These are phyloP conservation scores for Tilletia indica DNA, from an alignment of 1,284 basidiomycete species.

Conservation along the genomic window DNA sequence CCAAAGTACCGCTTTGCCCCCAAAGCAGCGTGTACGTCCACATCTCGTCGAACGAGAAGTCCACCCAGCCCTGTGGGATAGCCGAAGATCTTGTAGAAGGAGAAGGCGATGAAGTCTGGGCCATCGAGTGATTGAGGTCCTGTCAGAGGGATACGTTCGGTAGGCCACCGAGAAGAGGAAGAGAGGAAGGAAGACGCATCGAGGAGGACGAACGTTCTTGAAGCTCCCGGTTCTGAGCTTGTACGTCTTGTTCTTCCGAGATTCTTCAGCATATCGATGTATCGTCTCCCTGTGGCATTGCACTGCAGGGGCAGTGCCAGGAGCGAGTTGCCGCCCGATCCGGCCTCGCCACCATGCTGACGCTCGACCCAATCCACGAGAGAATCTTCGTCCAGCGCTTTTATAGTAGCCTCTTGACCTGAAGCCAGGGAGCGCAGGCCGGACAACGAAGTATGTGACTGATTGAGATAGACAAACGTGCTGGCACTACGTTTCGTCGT, in stretches of 20 bases:
- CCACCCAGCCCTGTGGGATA: constrained; percentile 42
- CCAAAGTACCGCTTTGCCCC: constrained; percentile 34
- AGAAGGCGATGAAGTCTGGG: constrained; percentile 40
- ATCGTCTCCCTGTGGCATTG: constrained; percentile 41
- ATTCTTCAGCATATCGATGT: constrained; percentile 25
- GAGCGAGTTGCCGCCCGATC: constrained; percentile 8
- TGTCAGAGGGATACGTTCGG: constrained; percentile 20
- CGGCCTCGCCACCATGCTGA: not conserved
- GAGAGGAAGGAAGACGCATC: constrained; percentile 43
- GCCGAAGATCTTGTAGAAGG: constrained; percentile 46
- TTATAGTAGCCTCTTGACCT: constrained; percentile 12
- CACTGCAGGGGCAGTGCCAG: constrained; percentile 41
- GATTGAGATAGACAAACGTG: constrained; percentile 28
- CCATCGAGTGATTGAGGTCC: not conserved
- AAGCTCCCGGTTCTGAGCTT: not conserved
- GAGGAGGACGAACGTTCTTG: constrained; percentile 26
- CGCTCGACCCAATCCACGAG: not conserved
- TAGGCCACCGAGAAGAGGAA: constrained; percentile 26
- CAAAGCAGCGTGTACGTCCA: constrained; percentile 23
- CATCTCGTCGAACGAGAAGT: constrained; percentile 30
- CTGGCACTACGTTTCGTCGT: constrained; percentile 5
- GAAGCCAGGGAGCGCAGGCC: constrained; percentile 35
- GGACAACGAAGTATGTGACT: constrained; percentile 39
- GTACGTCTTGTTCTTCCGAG: not conserved
- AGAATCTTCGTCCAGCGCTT: constrained; percentile 19